phyloP scores from a whole-genome alignment of 140 eudicot species.

The Senecio squalidus region DNA sequence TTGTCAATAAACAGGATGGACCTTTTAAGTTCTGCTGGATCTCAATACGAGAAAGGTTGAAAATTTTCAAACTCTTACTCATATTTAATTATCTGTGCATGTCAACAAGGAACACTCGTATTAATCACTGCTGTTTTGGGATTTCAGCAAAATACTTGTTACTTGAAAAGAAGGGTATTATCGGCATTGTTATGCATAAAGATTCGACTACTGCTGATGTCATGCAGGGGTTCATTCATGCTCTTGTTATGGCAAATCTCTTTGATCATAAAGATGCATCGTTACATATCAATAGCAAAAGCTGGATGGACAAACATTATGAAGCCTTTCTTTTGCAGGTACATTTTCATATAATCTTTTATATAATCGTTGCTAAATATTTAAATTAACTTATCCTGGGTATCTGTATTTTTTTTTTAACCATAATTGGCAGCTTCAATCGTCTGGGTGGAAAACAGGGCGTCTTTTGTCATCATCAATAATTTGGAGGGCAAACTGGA shows the following conservation, averaged over 20 bases:
- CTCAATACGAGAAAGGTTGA: conserved; percentile 67
- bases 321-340: conserved; percentile 63
- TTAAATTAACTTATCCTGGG: too few species aligned
- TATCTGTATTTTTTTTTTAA: not conserved
- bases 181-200: conserved; percentile 67
- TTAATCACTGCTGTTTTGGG: conserved; percentile 19
- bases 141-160: conserved; percentile 65
- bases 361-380: too few species aligned
- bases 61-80: not conserved
- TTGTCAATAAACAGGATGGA: conserved; percentile 51
- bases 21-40: conserved; percentile 51
- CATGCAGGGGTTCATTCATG: conserved; percentile 71
- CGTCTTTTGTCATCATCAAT: conserved; percentile 81
- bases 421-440: conserved; percentile 57
- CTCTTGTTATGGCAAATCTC: conserved; percentile 80
- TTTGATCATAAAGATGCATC: conserved; percentile 29
- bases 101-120: conserved; percentile 7
- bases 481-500: conserved; percentile 91
- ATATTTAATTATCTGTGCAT: not conserved
- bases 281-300: conserved; percentile 47
- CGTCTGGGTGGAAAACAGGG: conserved; percentile 86
- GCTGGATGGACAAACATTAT: conserved; percentile 83
- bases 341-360: conserved; percentile 2
- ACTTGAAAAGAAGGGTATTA: conserved; percentile 46
- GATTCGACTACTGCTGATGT: conserved; percentile 71